These are phyloP conservation scores for Hydrangea macrophylla DNA, from an alignment of 148 eudicot genomes.

Conservation along the genomic window DNA sequence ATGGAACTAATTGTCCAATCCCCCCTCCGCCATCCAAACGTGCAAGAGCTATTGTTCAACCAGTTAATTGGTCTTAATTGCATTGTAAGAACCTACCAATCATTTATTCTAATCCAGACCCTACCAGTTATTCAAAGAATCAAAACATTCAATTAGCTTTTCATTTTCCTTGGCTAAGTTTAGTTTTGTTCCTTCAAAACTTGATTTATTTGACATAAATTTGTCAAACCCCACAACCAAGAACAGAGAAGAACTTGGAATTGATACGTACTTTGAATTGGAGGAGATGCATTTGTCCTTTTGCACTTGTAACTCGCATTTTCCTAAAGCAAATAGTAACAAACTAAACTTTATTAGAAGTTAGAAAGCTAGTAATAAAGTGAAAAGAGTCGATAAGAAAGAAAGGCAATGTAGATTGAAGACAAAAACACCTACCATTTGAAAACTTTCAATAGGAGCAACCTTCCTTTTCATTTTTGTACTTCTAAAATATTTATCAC, in stretches of 20 bases:
- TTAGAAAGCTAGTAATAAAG: background rate
- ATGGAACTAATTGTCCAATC: too few relatives aligned
- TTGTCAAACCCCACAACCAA: too few relatives aligned
- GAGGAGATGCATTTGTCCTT: constrained; percentile 27
- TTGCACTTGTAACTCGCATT: constrained; percentile 27
- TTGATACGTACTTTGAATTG: constrained; percentile 26
- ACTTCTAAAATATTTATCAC: constrained; percentile 18
- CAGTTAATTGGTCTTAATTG: too few relatives aligned
- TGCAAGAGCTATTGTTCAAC: too few relatives aligned
- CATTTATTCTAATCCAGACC: too few relatives aligned
- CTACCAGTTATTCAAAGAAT: too few relatives aligned
- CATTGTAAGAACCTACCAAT: too few relatives aligned
- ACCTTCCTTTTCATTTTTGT: constrained; percentile 57
- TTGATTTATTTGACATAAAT: too few relatives aligned
- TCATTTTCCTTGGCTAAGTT: too few relatives aligned
- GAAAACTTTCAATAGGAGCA: constrained; percentile 25
- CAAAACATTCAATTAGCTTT: too few relatives aligned
- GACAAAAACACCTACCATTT: constrained; percentile 34
- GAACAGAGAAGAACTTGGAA: background rate
- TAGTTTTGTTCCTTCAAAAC: too few relatives aligned
- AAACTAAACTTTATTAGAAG: background rate
- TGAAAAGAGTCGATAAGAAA: background rate
- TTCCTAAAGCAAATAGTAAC: constrained; percentile 33
- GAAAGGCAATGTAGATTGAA: background rate
- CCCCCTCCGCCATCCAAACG: too few relatives aligned